phyloP scores from a whole-genome alignment of 1,284 basidiomycete species.

The Ganoderma sinense region DNA sequence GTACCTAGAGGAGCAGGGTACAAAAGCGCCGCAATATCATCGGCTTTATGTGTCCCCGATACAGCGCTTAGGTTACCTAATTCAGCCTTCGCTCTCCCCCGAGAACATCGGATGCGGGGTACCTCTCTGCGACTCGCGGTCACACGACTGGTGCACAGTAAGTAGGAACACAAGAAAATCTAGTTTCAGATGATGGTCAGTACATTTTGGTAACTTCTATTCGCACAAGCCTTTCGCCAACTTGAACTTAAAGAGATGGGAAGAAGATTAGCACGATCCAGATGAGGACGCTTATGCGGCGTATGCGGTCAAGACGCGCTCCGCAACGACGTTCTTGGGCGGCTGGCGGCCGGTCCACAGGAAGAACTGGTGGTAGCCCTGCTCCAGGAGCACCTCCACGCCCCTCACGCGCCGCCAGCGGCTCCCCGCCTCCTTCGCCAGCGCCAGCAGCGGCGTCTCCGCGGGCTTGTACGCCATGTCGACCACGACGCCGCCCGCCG shows the following conservation, averaged over 20 bases:
- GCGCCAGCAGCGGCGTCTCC: slow-evolving; percentile 68
- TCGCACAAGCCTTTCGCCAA: not conserved
- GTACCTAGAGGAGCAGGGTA: not conserved
- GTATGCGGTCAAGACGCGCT: slow-evolving; percentile 60
- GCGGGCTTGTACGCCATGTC: slow-evolving; percentile 95
- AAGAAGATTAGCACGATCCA: not conserved
- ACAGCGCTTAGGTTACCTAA: not conserved
- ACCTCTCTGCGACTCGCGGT: not conserved
- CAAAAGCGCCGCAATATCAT: not conserved
- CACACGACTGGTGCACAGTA: not conserved
- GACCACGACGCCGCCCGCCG: slow-evolving; percentile 70
- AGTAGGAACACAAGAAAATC: not conserved
- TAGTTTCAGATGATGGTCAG: not conserved
- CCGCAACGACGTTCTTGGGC: slow-evolving; percentile 55
- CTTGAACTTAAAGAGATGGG: not conserved
- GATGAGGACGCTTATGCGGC: not conserved
- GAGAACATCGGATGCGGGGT: not conserved
- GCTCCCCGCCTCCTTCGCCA: slow-evolving; percentile 56
- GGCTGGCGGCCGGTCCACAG: slow-evolving; percentile 79
- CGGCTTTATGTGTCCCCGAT: not conserved
- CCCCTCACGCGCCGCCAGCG: slow-evolving; percentile 83
- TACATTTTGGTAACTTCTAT: not conserved
- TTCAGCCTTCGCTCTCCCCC: not conserved
- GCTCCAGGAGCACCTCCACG: slow-evolving; percentile 86
- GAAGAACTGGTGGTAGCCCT: slow-evolving; percentile 87